Evolutionary conservation across 352 stramenopile species (phyloP).

Genomic region (Thraustochytrium striatum): DNA sequence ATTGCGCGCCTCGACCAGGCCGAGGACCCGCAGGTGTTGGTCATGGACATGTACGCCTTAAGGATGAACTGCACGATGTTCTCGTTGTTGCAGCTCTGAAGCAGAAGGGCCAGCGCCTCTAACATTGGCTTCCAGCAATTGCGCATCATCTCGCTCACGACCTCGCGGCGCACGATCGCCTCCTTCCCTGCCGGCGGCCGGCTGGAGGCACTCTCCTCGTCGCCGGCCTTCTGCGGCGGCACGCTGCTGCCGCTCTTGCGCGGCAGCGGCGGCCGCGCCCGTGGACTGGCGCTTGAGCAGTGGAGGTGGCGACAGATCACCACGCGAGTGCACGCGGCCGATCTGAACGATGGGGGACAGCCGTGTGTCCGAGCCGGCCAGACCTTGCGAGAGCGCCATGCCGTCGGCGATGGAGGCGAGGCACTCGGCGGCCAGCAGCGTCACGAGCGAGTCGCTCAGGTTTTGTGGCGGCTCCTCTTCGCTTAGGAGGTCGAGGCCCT

Average conservation of each 20-base stretch:
- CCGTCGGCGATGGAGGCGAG: slow-evolving; percentile 36
- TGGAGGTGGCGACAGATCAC: background rate
- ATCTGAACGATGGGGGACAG: slow-evolving; percentile 16
- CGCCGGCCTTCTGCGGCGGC: no score
- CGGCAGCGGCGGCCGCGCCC: background rate
- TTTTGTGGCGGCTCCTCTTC: slow-evolving; percentile 30
- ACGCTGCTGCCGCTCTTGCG: no score
- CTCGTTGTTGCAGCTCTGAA: slow-evolving; percentile 44
- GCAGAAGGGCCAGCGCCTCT: background rate
- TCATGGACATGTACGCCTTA: slow-evolving; percentile 48
- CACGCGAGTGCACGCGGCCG: slow-evolving; percentile 17
- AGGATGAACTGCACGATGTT: slow-evolving; percentile 47
- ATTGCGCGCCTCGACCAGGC: slow-evolving; percentile 26
- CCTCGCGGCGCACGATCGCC: background rate
- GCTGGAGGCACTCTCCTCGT: no score
- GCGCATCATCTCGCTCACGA: slow-evolving; percentile 27
- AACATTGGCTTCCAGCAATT: slow-evolving; percentile 46
- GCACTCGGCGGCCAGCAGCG: slow-evolving; percentile 27
- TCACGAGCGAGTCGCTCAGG: slow-evolving; percentile 31
- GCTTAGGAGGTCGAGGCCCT: slow-evolving; percentile 38
- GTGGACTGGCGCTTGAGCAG: background rate
- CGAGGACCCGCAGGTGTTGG: slow-evolving; percentile 41
- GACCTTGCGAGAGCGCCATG: slow-evolving; percentile 31
- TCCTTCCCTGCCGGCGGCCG: no score
- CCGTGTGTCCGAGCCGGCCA: background rate